Conservation (phyloP, 805 yeast species). For the Yamadazyma ubonensis region DNA sequence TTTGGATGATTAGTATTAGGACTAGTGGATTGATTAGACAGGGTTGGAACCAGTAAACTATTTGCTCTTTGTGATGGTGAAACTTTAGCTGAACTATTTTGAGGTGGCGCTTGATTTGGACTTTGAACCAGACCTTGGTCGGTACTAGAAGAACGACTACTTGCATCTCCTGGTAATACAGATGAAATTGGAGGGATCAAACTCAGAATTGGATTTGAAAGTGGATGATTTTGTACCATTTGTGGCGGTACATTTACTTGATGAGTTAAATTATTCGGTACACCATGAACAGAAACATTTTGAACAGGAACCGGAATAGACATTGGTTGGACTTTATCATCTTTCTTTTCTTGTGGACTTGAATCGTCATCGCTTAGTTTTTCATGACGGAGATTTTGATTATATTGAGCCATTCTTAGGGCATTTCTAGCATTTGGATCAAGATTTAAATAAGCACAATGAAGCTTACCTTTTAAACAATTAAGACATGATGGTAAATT, state of each 20-base stretch:
- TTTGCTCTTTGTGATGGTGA: conserved; percentile 4
- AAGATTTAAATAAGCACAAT: conserved; percentile 45
- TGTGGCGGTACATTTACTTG: neutral
- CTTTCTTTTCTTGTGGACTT: conserved; percentile 4
- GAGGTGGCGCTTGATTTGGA: neutral
- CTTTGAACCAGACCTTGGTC: neutral
- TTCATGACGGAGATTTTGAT: conserved; percentile 34
- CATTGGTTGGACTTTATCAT: neutral
- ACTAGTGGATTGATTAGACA: neutral
- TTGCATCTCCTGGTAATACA: conserved; percentile 4
- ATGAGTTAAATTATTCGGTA: too few species aligned
- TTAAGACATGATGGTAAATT: conserved; percentile 49
- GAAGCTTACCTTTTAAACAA: conserved; percentile 46
- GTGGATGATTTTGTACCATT: neutral
- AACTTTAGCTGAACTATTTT: neutral
- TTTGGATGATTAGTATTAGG: neutral
- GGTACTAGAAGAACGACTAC: neutral
- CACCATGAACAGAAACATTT: neutral
- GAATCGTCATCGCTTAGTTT: conserved; percentile 17
- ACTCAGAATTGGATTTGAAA: conserved; percentile 6
- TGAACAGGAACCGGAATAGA: neutral
- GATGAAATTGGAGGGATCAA: conserved; percentile 10
- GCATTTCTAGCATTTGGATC: conserved; percentile 52
- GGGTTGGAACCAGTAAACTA: neutral
- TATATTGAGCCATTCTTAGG: conserved; percentile 48